phyloP scores from a whole-genome alignment of 1,284 basidiomycete genomes.

The Leccinum ponderosum region DNA sequence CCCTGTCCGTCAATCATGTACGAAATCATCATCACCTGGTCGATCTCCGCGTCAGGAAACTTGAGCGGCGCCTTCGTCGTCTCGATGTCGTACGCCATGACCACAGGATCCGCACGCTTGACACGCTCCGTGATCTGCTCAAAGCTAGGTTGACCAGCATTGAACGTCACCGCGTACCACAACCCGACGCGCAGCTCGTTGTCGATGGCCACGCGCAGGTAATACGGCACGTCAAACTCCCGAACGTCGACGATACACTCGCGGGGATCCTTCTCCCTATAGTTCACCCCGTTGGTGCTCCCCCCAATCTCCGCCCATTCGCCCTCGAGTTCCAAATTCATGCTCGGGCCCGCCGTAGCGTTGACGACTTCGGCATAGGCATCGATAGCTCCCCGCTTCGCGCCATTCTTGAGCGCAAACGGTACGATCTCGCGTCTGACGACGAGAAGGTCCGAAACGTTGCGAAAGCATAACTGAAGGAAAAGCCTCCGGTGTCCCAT shows the following conservation, averaged over 20 bases:
- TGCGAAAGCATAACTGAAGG: conserved; percentile 89
- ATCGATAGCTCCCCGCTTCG: conserved; percentile 95
- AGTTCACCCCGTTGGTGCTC: conserved; percentile 40
- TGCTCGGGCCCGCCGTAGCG: conserved; percentile 57
- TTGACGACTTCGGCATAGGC: conserved; percentile 98
- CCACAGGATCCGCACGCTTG: conserved; percentile 98
- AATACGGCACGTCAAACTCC: conserved; percentile 98
- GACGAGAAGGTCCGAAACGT: conserved; percentile 87
- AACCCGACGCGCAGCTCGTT: conserved; percentile 96
- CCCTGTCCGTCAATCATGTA: conserved; percentile 98
- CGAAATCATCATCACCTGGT: conserved; percentile 99
- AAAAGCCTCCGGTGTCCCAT: conserved; percentile 89
- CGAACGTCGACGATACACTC: conserved; percentile 94
- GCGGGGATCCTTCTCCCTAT: conserved; percentile 75
- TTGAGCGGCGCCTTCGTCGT: conserved; percentile 98
- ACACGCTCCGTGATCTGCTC: conserved; percentile 79
- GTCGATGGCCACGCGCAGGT: conserved; percentile 98
- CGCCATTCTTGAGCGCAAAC: conserved; percentile 85
- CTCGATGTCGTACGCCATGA: conserved; percentile 99
- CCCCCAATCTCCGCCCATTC: conserved; percentile 57
- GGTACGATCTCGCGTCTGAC: conserved; percentile 91
- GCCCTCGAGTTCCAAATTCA: conserved; percentile 69
- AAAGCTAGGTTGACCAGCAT: conserved; percentile 81
- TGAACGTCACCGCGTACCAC: conserved; percentile 92
- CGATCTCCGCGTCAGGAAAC: conserved; percentile 94